These are phyloP conservation scores for Hemileccinum rubropunctum DNA, from an alignment of 768 basidiomycete genomes.

Conservation along the genomic window DNA sequence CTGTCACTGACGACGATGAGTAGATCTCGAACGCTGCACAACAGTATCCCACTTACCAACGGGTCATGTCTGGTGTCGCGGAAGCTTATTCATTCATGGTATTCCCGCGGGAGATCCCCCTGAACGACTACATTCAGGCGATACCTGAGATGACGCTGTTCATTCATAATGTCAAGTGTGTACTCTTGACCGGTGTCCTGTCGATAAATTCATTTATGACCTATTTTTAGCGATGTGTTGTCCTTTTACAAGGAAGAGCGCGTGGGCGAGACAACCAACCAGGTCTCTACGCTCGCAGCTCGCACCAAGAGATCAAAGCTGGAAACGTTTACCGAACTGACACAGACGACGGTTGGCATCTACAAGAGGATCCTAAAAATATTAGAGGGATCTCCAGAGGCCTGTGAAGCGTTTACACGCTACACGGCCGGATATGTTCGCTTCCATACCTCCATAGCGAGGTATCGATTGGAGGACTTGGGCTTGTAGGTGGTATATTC, in stretches of 20 bases:
- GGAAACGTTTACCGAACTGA: conserved; percentile 23
- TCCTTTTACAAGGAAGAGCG: conserved; percentile 44
- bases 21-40: conserved; percentile 24
- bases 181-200: neutral
- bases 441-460: conserved; percentile 26
- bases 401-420: conserved; percentile 16
- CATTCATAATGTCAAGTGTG: conserved; percentile 38
- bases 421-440: conserved; percentile 25
- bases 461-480: conserved; percentile 27
- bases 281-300: conserved; percentile 32
- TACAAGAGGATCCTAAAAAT: conserved; percentile 26
- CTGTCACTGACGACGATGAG: neutral
- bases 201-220: neutral
- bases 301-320: conserved; percentile 24
- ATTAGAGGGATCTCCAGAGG: conserved; percentile 15
- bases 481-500: neutral
- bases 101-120: conserved; percentile 33
- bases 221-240: conserved; percentile 34
- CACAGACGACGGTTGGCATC: conserved; percentile 24
- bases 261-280: conserved; percentile 34
- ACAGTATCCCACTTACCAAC: conserved; percentile 26
- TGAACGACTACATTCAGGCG: conserved; percentile 35
- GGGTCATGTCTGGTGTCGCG: conserved; percentile 31
- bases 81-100: conserved; percentile 37
- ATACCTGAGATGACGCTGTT: conserved; percentile 37